Evolutionary conservation across 768 basidiomycete species (phyloP).

Genomic region (Boletus rubroflammeus): DNA sequence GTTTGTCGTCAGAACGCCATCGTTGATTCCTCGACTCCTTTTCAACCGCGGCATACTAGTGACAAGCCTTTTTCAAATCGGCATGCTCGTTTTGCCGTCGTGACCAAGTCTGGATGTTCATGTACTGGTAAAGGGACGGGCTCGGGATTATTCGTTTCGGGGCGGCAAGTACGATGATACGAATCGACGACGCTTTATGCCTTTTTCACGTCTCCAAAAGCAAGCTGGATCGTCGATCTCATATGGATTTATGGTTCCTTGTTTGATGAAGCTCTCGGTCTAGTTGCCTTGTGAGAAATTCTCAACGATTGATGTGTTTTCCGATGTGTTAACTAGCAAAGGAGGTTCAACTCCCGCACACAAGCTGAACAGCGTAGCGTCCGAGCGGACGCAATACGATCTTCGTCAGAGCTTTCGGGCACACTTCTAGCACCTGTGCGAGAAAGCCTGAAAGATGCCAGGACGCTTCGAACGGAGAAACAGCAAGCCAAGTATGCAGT

Average conservation of each 20-base stretch:
- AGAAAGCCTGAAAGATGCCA: not conserved
- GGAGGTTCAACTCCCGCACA: not conserved
- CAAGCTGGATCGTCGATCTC: not conserved
- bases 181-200: not conserved
- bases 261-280: not conserved
- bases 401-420: not conserved
- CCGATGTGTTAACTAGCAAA: not conserved
- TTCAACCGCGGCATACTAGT: not conserved
- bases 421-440: not conserved
- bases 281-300: slow-evolving; percentile 1
- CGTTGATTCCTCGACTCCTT: not conserved
- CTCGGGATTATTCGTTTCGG: not conserved
- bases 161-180: no score
- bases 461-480: not conserved
- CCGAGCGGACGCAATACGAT: not conserved
- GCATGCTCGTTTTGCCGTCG: not conserved
- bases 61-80: slow-evolving; percentile 1
- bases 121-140: not conserved
- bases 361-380: not conserved
- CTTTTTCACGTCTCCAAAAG: not conserved
- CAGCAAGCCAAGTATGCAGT: not conserved
- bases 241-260: not conserved
- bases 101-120: not conserved
- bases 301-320: not conserved
- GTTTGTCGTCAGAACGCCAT: not conserved